Conservation (phyloP, 148 eudicot genomes). For the Mesembryanthemum crystallinum region DNA sequence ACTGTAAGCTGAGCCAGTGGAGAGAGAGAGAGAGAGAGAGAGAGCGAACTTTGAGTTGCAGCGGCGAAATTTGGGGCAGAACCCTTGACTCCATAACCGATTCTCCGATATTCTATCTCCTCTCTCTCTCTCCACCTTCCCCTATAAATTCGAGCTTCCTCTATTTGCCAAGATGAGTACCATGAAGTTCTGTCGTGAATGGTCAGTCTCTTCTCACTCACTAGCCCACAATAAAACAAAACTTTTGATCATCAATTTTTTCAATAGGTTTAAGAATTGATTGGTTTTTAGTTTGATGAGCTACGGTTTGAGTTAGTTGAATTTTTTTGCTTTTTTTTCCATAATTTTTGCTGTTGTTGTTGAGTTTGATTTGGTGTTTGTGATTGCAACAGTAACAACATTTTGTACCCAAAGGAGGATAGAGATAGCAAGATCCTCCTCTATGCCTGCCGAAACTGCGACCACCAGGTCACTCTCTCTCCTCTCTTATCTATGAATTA, state of each 20-base stretch:
- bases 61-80: constrained; percentile 11
- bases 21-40: constrained; percentile 6
- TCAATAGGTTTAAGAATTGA: background rate
- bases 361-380: background rate
- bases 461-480: constrained; percentile 60
- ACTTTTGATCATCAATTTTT: background rate
- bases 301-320: background rate
- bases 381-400: constrained; percentile 67
- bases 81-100: background rate
- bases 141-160: background rate
- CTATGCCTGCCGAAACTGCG: constrained; percentile 93
- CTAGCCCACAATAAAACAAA: too few species aligned
- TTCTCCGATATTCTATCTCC: background rate
- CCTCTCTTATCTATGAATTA: background rate
- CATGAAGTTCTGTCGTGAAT: constrained; percentile 96
- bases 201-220: constrained; percentile 38
- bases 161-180: constrained; percentile 68
- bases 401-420: constrained; percentile 92
- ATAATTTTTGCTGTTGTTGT: background rate
- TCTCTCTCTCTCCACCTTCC: background rate
- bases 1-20: background rate
- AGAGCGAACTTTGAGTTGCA: background rate
- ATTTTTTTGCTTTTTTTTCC: background rate
- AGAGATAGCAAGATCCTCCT: constrained; percentile 80
- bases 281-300: background rate